These are phyloP conservation scores for Pilasporangium apinafurcum DNA, from an alignment of 352 stramenopile genomes.

Conservation along the genomic window DNA sequence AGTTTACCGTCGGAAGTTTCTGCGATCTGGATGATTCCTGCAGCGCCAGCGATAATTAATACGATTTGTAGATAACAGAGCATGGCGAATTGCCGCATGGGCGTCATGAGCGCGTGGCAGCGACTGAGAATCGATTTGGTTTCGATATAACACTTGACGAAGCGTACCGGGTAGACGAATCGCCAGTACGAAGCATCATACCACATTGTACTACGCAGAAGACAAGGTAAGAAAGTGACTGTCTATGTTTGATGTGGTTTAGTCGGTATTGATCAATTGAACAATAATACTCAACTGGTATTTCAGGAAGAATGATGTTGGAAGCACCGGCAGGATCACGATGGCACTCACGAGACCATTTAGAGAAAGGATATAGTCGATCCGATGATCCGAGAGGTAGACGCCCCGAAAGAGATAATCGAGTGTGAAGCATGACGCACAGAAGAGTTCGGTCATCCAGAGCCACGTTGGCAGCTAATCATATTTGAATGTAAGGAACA, in stretches of 20 bases:
- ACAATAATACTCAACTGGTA: constrained; percentile 54
- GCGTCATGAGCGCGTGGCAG: constrained; percentile 74
- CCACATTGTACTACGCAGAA: constrained; percentile 54
- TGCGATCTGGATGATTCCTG: constrained; percentile 80
- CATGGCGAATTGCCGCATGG: constrained; percentile 71
- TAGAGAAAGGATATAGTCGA: constrained; percentile 62
- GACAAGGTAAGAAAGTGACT: not conserved
- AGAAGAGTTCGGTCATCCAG: constrained; percentile 65
- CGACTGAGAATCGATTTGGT: constrained; percentile 67
- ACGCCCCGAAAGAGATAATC: constrained; percentile 73
- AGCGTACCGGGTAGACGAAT: constrained; percentile 80
- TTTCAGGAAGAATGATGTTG: constrained; percentile 61
- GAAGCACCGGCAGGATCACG: constrained; percentile 71
- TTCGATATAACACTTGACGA: constrained; percentile 79
- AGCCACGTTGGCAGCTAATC: constrained; percentile 61
- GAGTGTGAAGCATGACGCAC: constrained; percentile 47
- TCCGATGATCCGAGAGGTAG: constrained; percentile 57
- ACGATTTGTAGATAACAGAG: constrained; percentile 81
- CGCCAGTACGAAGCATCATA: constrained; percentile 69
- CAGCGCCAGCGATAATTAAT: constrained; percentile 67
- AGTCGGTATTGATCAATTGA: too few relatives aligned
- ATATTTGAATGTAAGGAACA: not conserved
- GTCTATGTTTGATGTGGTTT: too few relatives aligned
- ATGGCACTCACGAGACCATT: constrained; percentile 43
- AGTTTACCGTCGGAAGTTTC: constrained; percentile 62